Evolutionary conservation across 805 yeast genomes (phyloP).

Genomic region (Spathaspora sp.): DNA sequence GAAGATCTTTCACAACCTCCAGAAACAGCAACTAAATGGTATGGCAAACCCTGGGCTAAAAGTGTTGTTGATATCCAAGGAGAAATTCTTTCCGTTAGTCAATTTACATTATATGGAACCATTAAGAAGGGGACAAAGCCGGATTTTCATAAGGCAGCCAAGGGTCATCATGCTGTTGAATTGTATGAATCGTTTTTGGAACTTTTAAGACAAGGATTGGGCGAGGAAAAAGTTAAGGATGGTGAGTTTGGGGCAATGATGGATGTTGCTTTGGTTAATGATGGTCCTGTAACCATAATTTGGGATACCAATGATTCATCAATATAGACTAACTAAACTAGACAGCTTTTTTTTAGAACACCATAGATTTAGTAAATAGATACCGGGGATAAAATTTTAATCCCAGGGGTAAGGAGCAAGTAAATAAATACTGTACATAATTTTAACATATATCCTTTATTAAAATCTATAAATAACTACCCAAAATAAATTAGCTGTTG

Average conservation of each 20-base stretch:
- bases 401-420: too few species aligned
- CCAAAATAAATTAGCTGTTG: background rate
- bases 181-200: conserved; percentile 53
- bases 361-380: background rate
- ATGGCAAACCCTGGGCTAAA: conserved; percentile 75
- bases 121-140: conserved; percentile 92
- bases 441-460: background rate
- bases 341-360: background rate
- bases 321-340: conserved; percentile 7
- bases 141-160: conserved; percentile 89
- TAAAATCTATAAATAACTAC: background rate
- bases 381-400: too few species aligned
- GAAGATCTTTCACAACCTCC: conserved; percentile 52
- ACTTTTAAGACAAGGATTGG: conserved; percentile 45
- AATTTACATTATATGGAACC: conserved; percentile 84
- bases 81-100: conserved; percentile 85
- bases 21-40: conserved; percentile 43
- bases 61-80: conserved; percentile 54
- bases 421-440: too few species aligned
- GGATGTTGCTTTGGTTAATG: conserved; percentile 86
- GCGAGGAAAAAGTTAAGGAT: conserved; percentile 63
- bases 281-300: conserved; percentile 89
- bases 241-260: conserved; percentile 97
- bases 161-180: conserved; percentile 55
- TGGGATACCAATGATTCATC: conserved; percentile 59